Evolutionary conservation across 148 eudicot genomes (phyloP).

Genomic region (Cornus florida): DNA sequence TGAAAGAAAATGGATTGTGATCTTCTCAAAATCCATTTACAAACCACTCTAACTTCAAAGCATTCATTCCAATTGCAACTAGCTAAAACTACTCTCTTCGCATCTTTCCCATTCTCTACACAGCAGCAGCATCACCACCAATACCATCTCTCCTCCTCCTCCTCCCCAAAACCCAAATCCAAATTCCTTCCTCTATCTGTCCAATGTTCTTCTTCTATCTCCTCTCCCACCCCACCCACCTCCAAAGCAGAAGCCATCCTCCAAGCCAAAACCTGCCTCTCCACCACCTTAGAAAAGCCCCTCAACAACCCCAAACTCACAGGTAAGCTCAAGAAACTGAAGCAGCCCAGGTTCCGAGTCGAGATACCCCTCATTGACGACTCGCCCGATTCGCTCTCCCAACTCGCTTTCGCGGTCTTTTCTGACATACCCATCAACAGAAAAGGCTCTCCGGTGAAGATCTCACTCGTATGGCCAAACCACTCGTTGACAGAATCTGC

Average conservation of each 20-base stretch:
- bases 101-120: constrained; percentile 1
- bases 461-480: constrained; percentile 57
- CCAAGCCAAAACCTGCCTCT: constrained; percentile 78
- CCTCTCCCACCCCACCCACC: constrained; percentile 65
- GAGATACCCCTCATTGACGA: constrained; percentile 82
- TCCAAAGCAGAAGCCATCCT: constrained; percentile 76
- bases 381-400: constrained; percentile 52
- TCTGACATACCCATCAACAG: constrained; percentile 46
- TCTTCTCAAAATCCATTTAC: constrained; percentile 45
- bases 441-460: constrained; percentile 47
- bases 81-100: constrained; percentile 25
- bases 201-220: constrained; percentile 23
- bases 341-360: constrained; percentile 73
- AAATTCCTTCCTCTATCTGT: constrained; percentile 6
- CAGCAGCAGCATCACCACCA: not conserved
- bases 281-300: constrained; percentile 67
- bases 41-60: constrained; percentile 24
- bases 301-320: constrained; percentile 68
- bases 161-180: constrained; percentile 13
- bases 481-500: constrained; percentile 38
- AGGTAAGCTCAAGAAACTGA: constrained; percentile 65
- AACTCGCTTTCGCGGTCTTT: constrained; percentile 62
- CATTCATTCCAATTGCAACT: constrained; percentile 17
- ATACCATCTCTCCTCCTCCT: not conserved
- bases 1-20: constrained; percentile 47